Evolutionary conservation across 2,329 filamentous ascomycete species (phyloP).

Genomic region (Colletotrichum horii): DNA sequence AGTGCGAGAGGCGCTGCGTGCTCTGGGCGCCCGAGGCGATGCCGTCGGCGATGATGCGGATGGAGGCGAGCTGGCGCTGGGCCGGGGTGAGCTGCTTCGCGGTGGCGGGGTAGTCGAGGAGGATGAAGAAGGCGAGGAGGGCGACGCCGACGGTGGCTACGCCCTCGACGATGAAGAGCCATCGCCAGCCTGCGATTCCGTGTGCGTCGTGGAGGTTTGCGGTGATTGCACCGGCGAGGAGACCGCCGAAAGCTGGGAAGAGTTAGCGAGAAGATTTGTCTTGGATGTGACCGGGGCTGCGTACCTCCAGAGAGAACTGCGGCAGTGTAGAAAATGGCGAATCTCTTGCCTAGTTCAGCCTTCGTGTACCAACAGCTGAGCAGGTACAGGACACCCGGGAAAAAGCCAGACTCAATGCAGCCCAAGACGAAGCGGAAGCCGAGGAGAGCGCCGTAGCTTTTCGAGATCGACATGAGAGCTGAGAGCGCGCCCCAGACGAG

Average conservation of each 20-base stretch:
- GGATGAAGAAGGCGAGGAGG: slow-evolving; percentile 67
- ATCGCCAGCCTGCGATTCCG: slow-evolving; percentile 56
- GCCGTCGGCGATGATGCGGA: slow-evolving; percentile 46
- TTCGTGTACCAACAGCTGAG: slow-evolving; percentile 62
- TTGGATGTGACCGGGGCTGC: too few species aligned
- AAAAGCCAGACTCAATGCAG: slow-evolving; percentile 55
- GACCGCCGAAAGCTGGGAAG: slow-evolving; percentile 50
- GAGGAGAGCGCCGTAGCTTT: slow-evolving; percentile 52
- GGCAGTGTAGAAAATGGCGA: slow-evolving; percentile 62
- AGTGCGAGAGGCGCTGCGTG: slow-evolving; percentile 27
- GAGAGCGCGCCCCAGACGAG: slow-evolving; percentile 50
- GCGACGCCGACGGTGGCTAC: slow-evolving; percentile 69
- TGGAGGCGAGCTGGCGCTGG: slow-evolving; percentile 65
- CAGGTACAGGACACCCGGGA: slow-evolving; percentile 55
- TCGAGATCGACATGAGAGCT: slow-evolving; percentile 54
- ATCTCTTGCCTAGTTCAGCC: slow-evolving; percentile 46
- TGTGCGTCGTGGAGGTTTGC: slow-evolving; percentile 48
- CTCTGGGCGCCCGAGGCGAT: slow-evolving; percentile 36
- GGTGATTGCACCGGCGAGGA: slow-evolving; percentile 52
- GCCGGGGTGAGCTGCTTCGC: slow-evolving; percentile 61
- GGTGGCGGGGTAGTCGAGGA: slow-evolving; percentile 73
- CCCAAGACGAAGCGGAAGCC: slow-evolving; percentile 52
- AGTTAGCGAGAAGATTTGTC: not conserved
- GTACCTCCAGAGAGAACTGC: slow-evolving; percentile 51
- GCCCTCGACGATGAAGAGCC: slow-evolving; percentile 64